These are phyloP conservation scores for Lichtheimia ornata DNA, from an alignment of 371 early-diverging fungal species.

Conservation along the genomic window DNA sequence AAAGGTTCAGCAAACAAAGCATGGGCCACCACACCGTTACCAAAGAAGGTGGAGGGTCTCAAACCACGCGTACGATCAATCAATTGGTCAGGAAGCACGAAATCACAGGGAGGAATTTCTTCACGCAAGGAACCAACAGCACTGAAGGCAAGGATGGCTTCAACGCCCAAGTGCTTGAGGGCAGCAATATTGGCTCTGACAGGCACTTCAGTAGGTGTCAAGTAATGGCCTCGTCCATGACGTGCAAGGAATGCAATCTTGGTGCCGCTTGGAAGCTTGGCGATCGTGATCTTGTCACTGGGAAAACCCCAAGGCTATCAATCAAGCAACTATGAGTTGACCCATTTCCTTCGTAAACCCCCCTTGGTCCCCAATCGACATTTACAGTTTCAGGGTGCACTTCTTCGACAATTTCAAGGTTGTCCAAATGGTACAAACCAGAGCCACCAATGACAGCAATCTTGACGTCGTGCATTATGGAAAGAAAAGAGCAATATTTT, in stretches of 20 bases:
- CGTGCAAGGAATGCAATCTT: slow-evolving; percentile 96
- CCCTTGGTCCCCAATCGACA: not conserved
- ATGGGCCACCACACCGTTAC: slow-evolving; percentile 90
- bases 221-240: slow-evolving; percentile 91
- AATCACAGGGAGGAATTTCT: slow-evolving; percentile 92
- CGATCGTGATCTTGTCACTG: slow-evolving; percentile 75
- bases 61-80: slow-evolving; percentile 96
- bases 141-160: slow-evolving; percentile 92
- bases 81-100: slow-evolving; percentile 91
- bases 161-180: slow-evolving; percentile 90
- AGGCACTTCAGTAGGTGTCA: slow-evolving; percentile 91
- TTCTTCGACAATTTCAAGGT: slow-evolving; percentile 81
- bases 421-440: slow-evolving; percentile 93
- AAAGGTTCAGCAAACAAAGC: slow-evolving; percentile 96
- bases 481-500: slow-evolving; percentile 1
- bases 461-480: slow-evolving; percentile 58
- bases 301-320: slow-evolving; percentile 91
- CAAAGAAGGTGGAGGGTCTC: slow-evolving; percentile 87
- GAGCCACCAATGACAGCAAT: slow-evolving; percentile 95
- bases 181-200: slow-evolving; percentile 97
- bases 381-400: slow-evolving; percentile 83
- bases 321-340: not conserved
- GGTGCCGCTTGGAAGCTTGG: slow-evolving; percentile 68
- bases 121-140: slow-evolving; percentile 93
- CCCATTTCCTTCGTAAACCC: slow-evolving; percentile 1